Percentiles rank a stretch among this genome's conserved stretches.
Evolutionary conservation across 208 protist genomes (phyloP).

Genomic region (Hexamita inflata): DNA sequence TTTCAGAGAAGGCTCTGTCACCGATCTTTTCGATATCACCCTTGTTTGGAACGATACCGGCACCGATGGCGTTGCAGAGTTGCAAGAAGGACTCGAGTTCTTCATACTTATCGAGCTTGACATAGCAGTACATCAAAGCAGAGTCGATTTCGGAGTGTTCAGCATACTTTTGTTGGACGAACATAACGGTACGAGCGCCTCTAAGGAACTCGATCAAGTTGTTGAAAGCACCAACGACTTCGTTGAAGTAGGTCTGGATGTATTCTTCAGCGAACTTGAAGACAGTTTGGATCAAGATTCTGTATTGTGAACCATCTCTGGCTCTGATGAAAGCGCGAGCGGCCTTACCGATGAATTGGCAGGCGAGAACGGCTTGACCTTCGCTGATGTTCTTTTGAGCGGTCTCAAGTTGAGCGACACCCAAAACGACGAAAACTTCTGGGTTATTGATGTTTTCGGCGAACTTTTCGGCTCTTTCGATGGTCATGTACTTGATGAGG

Average conservation of each 20-base stretch:
- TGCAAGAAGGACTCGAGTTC: constrained; percentile 95
- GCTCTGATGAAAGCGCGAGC: background rate
- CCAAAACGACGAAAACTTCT: constrained; percentile 78
- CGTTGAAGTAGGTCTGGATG: constrained; percentile 62
- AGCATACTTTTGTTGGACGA: constrained; percentile 28
- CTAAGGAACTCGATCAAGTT: constrained; percentile 90
- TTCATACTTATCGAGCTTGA: constrained; percentile 67
- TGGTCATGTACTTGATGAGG: constrained; percentile 76
- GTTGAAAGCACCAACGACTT: constrained; percentile 69
- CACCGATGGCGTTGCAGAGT: too few species aligned
- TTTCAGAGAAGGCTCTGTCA: constrained; percentile 86
- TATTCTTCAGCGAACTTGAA: constrained; percentile 55
- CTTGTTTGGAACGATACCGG: constrained; percentile 68
- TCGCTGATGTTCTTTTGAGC: constrained; percentile 77
- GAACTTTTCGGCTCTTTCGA: constrained; percentile 78
- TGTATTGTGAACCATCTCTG: constrained; percentile 2
- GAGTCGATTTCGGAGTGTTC: constrained; percentile 71
- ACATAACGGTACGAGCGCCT: constrained; percentile 78
- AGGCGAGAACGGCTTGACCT: constrained; percentile 85
- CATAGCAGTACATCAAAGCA: constrained; percentile 84
- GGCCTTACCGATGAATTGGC: constrained; percentile 70
- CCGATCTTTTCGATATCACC: constrained; percentile 79
- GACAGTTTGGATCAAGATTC: background rate
- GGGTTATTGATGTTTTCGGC: constrained; percentile 69
- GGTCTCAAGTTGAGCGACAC: constrained; percentile 69